Evolutionary conservation across 306 rosid genomes (phyloP), one percentile per base, ranked within the genome.

Genomic region (Ceratonia siliqua): DNA sequence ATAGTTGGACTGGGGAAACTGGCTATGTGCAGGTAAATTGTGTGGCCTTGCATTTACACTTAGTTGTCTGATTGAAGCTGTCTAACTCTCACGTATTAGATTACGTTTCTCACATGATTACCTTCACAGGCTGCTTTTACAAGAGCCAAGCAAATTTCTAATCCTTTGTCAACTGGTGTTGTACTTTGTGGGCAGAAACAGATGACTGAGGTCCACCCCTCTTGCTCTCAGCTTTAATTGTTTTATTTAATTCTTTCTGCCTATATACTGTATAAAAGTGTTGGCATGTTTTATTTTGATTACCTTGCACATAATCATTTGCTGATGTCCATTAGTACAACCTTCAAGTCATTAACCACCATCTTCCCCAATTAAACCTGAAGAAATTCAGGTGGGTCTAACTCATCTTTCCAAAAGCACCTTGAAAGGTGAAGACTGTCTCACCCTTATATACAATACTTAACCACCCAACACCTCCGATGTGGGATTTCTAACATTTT

Each of bases 141-240:
- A 22, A 85, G 87, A 86, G 89, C 89, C 5, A 90, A 92, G 89
- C 81, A 86, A 82, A 77, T 87, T 77, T 82, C 80, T 42, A 79
- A 84, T 70, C 96, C 98, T 46, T 79, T 33, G 32, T 83, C 96
- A 11, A 84, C 90, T 2, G 93, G 89, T 62, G 99, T 86, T 61
- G 82, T 94, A 42, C 89, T 94, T 22, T 89, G 96, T 35, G 99
- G 99, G 73, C 99, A 94, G 81, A 94, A 87, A 81, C 91, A 90
- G 75, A 92, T 94, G 98, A 12, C 96, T 13, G 99, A 94, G 98
- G 99, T 94, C 42, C 6, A 72, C 15, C 18, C 0, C 49, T 66
- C 27, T 76, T 56, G 46, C 48, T 0, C 46, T 65, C 18, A 41
- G 61, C 77, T 33, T 78, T 46, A 46, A 50, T 74, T 55, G 15